Conservation (phyloP, 305 asterid genomes). For the Plantago coronopus region DNA sequence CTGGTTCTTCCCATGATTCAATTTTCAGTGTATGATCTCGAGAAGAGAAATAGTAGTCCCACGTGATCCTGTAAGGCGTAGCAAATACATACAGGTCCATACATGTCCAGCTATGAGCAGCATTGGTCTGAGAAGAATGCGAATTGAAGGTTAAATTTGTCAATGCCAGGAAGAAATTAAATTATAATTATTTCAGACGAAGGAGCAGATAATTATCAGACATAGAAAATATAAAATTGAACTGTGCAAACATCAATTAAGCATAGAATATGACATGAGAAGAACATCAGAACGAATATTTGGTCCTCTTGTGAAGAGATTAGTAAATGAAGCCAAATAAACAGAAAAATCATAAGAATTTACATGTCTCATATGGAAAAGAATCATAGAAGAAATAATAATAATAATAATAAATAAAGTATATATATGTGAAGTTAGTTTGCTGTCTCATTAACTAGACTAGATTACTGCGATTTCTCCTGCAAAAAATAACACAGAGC, state of each 20-base stretch:
- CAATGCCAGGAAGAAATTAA: conserved; percentile 5
- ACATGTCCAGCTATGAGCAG: conserved; percentile 98
- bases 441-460: too few species aligned
- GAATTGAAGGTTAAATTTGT: conserved; percentile 3
- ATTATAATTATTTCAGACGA: background rate
- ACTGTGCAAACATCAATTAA: background rate
- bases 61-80: conserved; percentile 88
- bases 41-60: conserved; percentile 93
- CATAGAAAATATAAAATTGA: conserved; percentile 1
- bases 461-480: too few species aligned
- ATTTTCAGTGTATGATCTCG: conserved; percentile 69
- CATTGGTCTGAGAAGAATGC: conserved; percentile 52
- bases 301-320: background rate
- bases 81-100: conserved; percentile 99
- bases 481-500: too few species aligned
- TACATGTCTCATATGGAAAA: background rate
- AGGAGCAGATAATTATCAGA: background rate
- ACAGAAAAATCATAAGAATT: background rate
- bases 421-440: too few species aligned
- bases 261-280: background rate
- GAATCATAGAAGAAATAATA: too few species aligned
- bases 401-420: too few species aligned
- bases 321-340: background rate
- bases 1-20: conserved; percentile 95
- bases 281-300: background rate